phyloP scores from a whole-genome alignment of 306 rosid species.

The Arachis stenosperma region DNA sequence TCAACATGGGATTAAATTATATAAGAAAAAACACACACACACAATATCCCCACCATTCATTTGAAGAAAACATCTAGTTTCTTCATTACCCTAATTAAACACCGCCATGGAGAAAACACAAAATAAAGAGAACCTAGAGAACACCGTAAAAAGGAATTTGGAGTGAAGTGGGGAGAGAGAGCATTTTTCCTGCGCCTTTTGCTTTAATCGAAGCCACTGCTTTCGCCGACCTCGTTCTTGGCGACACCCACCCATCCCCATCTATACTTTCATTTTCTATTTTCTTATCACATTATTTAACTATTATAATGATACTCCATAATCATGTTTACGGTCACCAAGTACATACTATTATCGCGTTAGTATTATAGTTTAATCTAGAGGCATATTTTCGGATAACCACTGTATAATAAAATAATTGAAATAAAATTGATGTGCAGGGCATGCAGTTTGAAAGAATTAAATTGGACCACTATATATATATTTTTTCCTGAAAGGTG shows the following conservation, averaged over 20 bases:
- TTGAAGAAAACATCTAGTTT: neutral
- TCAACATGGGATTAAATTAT: neutral
- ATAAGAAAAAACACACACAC: neutral
- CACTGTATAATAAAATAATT: neutral
- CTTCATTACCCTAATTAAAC: neutral
- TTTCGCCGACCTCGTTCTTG: conserved; percentile 39
- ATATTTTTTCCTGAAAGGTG: neutral
- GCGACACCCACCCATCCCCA: conserved; percentile 16
- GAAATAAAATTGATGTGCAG: neutral
- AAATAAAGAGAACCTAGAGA: neutral
- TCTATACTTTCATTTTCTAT: conserved; percentile 5
- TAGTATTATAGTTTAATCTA: neutral
- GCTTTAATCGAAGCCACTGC: conserved; percentile 34
- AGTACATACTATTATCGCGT: neutral
- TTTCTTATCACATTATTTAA: neutral
- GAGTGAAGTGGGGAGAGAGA: conserved; percentile 1
- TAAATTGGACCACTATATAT: neutral
- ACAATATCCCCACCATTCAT: neutral
- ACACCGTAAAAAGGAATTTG: conserved; percentile 22
- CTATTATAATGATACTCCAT: neutral
- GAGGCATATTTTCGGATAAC: neutral
- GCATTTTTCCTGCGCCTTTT: neutral
- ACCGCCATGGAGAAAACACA: neutral
- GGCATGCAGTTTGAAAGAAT: neutral
- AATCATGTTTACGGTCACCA: neutral